Evolutionary conservation across 768 basidiomycete species (phyloP), one percentile per base, ranked within the genome.

Genomic region (Kwoniella sp.): DNA sequence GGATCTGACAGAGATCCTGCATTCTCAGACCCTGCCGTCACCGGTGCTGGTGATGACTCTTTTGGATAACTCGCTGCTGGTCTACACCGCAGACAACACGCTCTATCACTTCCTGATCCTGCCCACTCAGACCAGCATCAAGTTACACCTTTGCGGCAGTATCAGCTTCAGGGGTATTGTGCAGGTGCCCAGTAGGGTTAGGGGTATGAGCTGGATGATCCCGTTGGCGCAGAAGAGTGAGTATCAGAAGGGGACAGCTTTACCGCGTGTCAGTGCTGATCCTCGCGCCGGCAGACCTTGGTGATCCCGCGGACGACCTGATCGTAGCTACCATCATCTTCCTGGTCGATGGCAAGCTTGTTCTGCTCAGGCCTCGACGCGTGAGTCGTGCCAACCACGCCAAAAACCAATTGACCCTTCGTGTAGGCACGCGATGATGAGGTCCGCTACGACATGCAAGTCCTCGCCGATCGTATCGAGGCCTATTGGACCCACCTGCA

Each of bases 401-500:
- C 19, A 22, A 42, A 29, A 20, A n/a, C 20, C 42, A 25, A 14
- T 3, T 36, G 50, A 41, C 15, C 12, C 19, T 26, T 9, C 25
- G 6, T 41, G 23, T 44, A 91, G 88, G 83, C 88, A 2, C 87
- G 82, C 1, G 79, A 83, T 50, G 84, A 88, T 61, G 91, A 96
- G 77, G 65, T 70, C 14, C 60, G 67, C 63, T 99, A 99, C 67
- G 93, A 96, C 74, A 85, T 96, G 80, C 93, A 96, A 70, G 87
- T 98, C 27, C 85, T 99, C 37, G 90, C 93, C 0, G 89, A 95
- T 56, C 83, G 85, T n/a, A 88, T 98, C 59, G 93, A 99, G 69
- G 91, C 95, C 68, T 99, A 92, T 74, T 99, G 93, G 93, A 95
- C 92, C 47, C 93, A 96, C 77, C 78, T 99, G 36, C 83, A 87